Evolutionary conservation across 305 asterid species (phyloP).

Genomic region (Fraxinus velutina): DNA sequence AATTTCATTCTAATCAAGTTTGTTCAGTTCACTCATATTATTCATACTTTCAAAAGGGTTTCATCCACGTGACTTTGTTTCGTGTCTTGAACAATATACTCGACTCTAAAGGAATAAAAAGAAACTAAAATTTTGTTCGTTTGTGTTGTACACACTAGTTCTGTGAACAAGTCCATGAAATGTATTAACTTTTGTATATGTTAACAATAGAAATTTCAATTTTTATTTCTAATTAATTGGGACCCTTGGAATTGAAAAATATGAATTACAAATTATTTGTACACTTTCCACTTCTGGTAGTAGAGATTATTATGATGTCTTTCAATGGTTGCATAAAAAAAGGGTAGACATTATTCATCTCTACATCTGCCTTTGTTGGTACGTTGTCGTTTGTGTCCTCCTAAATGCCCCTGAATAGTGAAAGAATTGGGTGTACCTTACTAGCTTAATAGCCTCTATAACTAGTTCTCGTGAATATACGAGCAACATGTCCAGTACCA

Average conservation of each 20-base stretch:
- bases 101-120: background rate
- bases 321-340: background rate
- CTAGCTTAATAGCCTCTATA: background rate
- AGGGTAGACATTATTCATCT: background rate
- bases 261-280: background rate
- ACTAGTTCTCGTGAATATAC: background rate
- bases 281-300: background rate
- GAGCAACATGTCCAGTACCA: background rate
- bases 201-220: background rate
- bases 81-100: background rate
- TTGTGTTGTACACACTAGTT: background rate
- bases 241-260: background rate
- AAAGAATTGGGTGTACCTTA: background rate
- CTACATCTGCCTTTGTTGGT: background rate
- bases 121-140: background rate
- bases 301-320: background rate
- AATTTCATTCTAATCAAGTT: background rate
- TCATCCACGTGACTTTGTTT: background rate
- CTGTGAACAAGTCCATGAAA: background rate
- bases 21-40: background rate
- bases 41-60: background rate
- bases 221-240: background rate
- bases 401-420: background rate
- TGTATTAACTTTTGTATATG: background rate
- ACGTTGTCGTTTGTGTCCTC: background rate